phyloP scores from a whole-genome alignment of 345 rosid species.

The Rhodamnia rubescens region DNA sequence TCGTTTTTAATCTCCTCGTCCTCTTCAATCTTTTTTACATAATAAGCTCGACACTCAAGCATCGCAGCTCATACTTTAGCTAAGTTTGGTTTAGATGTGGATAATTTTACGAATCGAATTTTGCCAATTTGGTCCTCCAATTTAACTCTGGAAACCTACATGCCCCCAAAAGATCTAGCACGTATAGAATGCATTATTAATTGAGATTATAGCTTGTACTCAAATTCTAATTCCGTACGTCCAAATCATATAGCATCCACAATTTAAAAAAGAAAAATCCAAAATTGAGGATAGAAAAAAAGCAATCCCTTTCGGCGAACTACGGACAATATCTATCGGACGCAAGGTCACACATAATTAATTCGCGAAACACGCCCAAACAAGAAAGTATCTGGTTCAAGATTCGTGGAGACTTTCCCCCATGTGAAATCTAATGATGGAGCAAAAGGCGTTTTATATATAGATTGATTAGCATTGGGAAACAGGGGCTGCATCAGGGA shows the following conservation, averaged over 20 bases:
- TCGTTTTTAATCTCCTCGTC: no score
- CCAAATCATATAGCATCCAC: not conserved
- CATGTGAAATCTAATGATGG: not conserved
- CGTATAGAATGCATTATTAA: rapidly evolving
- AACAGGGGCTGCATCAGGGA: not conserved
- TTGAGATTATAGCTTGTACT: not conserved
- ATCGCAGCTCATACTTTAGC: no score
- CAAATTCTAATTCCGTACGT: not conserved
- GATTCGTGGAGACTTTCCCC: not conserved
- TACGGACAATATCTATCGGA: rapidly evolving
- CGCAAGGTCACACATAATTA: not conserved
- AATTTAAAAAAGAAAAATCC: no score
- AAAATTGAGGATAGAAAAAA: no score
- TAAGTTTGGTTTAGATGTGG: no score
- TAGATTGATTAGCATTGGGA: not conserved
- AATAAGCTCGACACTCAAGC: no score
- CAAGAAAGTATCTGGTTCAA: not conserved
- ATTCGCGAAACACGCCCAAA: not conserved
- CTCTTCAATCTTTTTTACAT: no score
- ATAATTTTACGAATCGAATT: no score
- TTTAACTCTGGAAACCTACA: not conserved
- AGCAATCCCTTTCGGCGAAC: rapidly evolving
- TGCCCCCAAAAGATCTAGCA: no score
- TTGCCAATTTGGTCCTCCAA: not conserved
- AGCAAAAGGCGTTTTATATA: not conserved